Evolutionary conservation across 2,329 filamentous ascomycete genomes (phyloP).

Genomic region (Kalmusia sp.): DNA sequence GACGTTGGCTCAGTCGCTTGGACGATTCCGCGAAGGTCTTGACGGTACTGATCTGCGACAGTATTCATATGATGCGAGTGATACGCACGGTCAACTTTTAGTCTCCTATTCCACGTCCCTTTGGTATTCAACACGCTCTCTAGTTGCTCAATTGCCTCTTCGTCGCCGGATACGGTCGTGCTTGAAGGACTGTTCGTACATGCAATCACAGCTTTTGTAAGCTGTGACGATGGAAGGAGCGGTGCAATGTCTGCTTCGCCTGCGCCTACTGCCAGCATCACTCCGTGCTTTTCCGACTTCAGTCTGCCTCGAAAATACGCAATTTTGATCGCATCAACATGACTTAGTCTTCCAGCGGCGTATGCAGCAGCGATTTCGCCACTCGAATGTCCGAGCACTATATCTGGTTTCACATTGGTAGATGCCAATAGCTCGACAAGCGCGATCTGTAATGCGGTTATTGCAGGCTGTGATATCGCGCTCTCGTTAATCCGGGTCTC

Average conservation of each 20-base stretch:
- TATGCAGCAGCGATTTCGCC: slow-evolving; percentile 45
- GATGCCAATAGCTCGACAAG: slow-evolving; percentile 28
- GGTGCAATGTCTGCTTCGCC: slow-evolving; percentile 8
- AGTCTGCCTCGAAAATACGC: slow-evolving; percentile 13
- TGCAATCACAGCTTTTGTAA: slow-evolving; percentile 32
- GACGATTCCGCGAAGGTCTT: background rate
- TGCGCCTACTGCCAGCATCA: slow-evolving; percentile 36
- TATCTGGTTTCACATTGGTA: slow-evolving; percentile 14
- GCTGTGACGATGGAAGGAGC: slow-evolving; percentile 5
- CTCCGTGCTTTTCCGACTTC: slow-evolving; percentile 8
- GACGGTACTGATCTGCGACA: background rate
- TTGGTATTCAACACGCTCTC: slow-evolving; percentile 40
- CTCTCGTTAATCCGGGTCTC: background rate
- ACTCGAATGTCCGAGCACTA: slow-evolving; percentile 37
- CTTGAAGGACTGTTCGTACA: background rate
- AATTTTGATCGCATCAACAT: slow-evolving; percentile 9
- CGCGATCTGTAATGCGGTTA: slow-evolving; percentile 27
- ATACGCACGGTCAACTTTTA: slow-evolving; percentile 53
- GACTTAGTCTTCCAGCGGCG: slow-evolving; percentile 11
- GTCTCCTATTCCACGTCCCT: slow-evolving; percentile 44
- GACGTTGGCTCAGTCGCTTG: background rate
- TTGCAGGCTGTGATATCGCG: slow-evolving; percentile 24
- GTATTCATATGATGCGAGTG: slow-evolving; percentile 37
- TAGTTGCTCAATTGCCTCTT: slow-evolving; percentile 43
- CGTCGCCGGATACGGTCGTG: slow-evolving; percentile 48